Base-by-base conservation (phyloP, 495 filamentous ascomycete species). In the Penicillium paradoxum region DNA sequence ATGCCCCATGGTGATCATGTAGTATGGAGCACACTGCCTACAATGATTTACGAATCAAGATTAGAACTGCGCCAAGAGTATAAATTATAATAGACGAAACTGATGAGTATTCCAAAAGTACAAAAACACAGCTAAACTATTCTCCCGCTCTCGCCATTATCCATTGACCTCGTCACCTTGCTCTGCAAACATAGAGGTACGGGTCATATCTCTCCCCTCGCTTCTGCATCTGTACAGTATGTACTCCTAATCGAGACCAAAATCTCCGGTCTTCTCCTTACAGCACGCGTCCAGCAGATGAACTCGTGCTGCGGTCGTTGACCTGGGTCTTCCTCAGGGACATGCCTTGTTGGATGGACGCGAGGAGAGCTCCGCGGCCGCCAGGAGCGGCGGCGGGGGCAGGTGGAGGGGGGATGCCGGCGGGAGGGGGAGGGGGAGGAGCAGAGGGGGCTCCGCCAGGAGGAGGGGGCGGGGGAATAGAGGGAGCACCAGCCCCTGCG, bases 281-380 rank as follows among this genome's bases (percentile, higher is more conserved):
- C 65, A 88, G 65, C 41, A 96, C 90, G 55, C 82, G 82, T 18
- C 91, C 91, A 38, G 88, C 84, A 38, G 83, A 73, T 46, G 78
- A 68, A 46, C 85, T 81, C 42, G 54, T 67, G 71, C 91, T 97
- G 69, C 83, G 83, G 65, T 97, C 91, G 60, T 88, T 90, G 18
- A 91, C 96, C 68, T 86, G 75, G 32, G 87, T 85, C 75, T 95
- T 95, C 75, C 72, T 87, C 56, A 97, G 73, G 13, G 81, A 72
- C 65, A 68, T 91, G 44, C 91, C 90, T 51, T 81, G 74, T 62
- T 89, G 85, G 53, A 97, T 95, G 57, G 92, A 83, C 40, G 83
- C 85, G 53, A 97, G 65, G 52, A 97, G 75, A 11, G 79, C 89
- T 24, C 84, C 69, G 18, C 81, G 72, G 42, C 72, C 75, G 38